These are phyloP conservation scores for Candida maris DNA, from an alignment of 805 yeast species.

Conservation along the genomic window DNA sequence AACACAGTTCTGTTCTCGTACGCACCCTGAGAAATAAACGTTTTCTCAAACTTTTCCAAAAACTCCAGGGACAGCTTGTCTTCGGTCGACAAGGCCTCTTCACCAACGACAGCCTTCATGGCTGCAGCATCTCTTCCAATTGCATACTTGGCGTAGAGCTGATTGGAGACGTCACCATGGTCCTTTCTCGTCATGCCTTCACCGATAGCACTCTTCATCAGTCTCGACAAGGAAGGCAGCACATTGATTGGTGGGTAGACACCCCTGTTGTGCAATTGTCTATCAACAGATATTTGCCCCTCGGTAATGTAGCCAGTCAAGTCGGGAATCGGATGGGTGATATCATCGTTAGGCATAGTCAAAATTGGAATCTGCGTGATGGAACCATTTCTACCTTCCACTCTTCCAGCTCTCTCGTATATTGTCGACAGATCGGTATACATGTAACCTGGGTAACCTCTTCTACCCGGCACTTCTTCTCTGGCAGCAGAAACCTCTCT, in stretches of 20 bases:
- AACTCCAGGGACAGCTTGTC: constrained; percentile 97
- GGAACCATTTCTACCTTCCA: constrained; percentile 99
- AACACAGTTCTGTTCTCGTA: constrained; percentile 93
- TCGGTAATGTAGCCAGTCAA: constrained; percentile 99
- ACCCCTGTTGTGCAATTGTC: constrained; percentile 95
- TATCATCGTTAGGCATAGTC: constrained; percentile 99
- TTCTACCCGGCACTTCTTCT: constrained; percentile 99
- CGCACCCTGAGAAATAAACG: constrained; percentile 93
- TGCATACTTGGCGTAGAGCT: constrained; percentile 97
- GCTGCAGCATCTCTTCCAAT: constrained; percentile 99
- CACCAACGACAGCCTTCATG: constrained; percentile 99
- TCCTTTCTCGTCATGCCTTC: constrained; percentile 99
- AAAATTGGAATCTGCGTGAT: constrained; percentile 98
- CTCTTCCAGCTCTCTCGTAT: constrained; percentile 99
- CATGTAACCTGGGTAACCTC: constrained; percentile 99
- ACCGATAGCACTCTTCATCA: constrained; percentile 99
- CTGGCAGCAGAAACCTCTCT: constrained; percentile 99
- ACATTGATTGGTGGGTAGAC: constrained; percentile 98
- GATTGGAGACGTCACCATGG: constrained; percentile 99
- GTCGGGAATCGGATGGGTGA: constrained; percentile 99
- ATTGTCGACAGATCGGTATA: constrained; percentile 98
- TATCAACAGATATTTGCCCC: constrained; percentile 97
- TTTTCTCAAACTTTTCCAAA: constrained; percentile 95
- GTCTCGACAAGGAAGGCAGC: constrained; percentile 93
- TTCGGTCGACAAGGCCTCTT: constrained; percentile 96